Base-by-base conservation (phyloP, 2,329 filamentous ascomycete genomes). In the Colletotrichum sp. region DNA sequence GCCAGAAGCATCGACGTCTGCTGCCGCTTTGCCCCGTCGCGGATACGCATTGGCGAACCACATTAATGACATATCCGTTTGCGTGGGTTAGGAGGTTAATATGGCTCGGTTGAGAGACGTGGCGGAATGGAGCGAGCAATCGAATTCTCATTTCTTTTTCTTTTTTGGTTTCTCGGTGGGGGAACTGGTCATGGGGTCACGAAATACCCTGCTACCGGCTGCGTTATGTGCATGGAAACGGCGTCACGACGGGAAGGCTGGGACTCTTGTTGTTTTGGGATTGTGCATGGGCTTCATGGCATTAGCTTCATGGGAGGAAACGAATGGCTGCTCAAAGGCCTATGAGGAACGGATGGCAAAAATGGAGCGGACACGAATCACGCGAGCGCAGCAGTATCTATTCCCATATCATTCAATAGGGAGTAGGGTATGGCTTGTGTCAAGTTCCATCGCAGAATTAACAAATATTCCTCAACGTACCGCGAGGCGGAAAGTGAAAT, bases 141-240 rank as follows among this genome's bases (percentile, higher is more conserved):
- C 39, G 39, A 34, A 55, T 63, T 30, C 16, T 57, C n/a, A 32
- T 55, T 75, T 68, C 68, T 63, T 30, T 26, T 57, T 30, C 30
- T 55, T 75, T 68, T 72, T 30, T 32, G 26, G 59, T 49, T 49
- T 49, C 44, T 21, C 18, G 18, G 18, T 4, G 59, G 28, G 49
- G 63, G 64, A 24, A 49, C 32, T 69, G 55, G 67, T 64, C 32
- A 59, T 34, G 73, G 62, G 49, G 52, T 62, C 59, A 67, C 32
- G 34, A 62, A 76, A 78, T 74, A 78, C 70, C 74, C 70, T 62
- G 52, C 71, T 75, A 69, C 26, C 74, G 71, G 65, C 44, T 77
- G 55, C 59, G 39, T 77, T 55, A 77, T 67, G 55, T 75, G 72
- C 72, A 76, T 76, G 72, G 52, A 67, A 76, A 75, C 36, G 72